phyloP scores from a whole-genome alignment of 129 eudicot genomes.

The Flaveria sonorensis region DNA sequence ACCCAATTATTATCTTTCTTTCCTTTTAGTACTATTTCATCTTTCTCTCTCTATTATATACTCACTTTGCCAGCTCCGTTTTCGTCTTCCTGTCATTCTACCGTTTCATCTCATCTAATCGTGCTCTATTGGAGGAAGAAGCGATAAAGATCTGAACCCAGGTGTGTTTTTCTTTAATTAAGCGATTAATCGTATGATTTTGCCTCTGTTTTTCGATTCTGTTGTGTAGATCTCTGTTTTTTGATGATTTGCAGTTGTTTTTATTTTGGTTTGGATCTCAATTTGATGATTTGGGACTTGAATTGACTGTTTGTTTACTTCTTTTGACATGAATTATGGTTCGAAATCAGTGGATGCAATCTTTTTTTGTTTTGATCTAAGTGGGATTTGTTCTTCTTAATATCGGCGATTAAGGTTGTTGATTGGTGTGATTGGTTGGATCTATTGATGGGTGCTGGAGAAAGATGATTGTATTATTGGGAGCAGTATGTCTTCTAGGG shows the following conservation, averaged over 20 bases:
- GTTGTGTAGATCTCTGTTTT: conserved; percentile 27
- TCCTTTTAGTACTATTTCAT: conserved; percentile 32
- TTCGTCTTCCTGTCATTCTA: conserved; percentile 34
- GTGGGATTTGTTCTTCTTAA: not conserved
- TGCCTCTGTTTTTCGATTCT: conserved; percentile 16
- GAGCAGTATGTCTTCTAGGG: not conserved
- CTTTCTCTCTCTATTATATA: conserved; percentile 24
- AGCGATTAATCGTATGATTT: not conserved
- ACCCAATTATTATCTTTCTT: conserved; percentile 36
- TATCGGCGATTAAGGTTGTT: not conserved
- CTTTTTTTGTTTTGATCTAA: no score
- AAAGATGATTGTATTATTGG: conserved; percentile 6
- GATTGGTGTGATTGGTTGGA: conserved; percentile 22
- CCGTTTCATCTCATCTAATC: conserved; percentile 30
- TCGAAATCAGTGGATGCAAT: no score
- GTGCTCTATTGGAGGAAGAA: conserved; percentile 3
- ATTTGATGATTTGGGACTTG: conserved; percentile 26
- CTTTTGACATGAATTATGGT: conserved; percentile 19
- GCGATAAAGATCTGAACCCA: conserved; percentile 40
- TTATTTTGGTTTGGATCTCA: conserved; percentile 24
- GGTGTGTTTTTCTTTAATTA: conserved; percentile 28
- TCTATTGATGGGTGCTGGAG: conserved; percentile 19
- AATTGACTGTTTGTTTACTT: conserved; percentile 19
- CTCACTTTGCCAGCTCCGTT: conserved; percentile 45
- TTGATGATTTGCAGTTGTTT: not conserved